These are phyloP conservation scores for Carallia pectinifolia DNA, from an alignment of 345 rosid species.

Conservation along the genomic window DNA sequence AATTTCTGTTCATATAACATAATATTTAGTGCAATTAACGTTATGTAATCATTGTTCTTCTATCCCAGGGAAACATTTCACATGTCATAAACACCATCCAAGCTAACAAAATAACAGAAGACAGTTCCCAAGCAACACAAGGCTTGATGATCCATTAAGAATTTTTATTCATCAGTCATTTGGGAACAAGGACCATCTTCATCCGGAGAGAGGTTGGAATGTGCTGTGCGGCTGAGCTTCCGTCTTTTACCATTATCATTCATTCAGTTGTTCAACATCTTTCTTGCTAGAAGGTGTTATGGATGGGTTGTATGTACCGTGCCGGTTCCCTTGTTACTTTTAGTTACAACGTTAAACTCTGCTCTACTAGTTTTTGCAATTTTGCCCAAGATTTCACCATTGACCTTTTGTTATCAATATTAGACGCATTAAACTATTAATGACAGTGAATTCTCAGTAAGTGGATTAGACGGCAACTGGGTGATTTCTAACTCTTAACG, in stretches of 20 bases:
- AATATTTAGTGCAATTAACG: background rate
- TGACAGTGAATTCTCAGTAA: no score
- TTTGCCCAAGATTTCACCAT: no score
- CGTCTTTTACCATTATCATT: background rate
- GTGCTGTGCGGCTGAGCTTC: background rate
- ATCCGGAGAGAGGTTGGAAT: background rate
- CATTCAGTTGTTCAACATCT: background rate
- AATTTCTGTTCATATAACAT: background rate
- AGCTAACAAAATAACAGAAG: constrained; percentile 82
- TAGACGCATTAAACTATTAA: no score
- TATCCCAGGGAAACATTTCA: constrained; percentile 60
- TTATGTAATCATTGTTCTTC: background rate
- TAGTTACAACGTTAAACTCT: no score
- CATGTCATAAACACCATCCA: constrained; percentile 76
- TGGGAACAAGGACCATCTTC: background rate
- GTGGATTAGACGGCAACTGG: no score
- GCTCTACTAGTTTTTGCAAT: no score
- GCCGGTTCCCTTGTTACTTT: no score
- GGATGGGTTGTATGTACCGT: no score
- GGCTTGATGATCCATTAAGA: constrained; percentile 59
- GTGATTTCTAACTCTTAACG: no score
- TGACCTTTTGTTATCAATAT: no score
- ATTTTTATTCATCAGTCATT: background rate
- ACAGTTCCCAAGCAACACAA: constrained; percentile 66
- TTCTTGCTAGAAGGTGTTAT: background rate